phyloP scores from a whole-genome alignment of 768 basidiomycete genomes.

The Rhodosporidiobolus odoratus region DNA sequence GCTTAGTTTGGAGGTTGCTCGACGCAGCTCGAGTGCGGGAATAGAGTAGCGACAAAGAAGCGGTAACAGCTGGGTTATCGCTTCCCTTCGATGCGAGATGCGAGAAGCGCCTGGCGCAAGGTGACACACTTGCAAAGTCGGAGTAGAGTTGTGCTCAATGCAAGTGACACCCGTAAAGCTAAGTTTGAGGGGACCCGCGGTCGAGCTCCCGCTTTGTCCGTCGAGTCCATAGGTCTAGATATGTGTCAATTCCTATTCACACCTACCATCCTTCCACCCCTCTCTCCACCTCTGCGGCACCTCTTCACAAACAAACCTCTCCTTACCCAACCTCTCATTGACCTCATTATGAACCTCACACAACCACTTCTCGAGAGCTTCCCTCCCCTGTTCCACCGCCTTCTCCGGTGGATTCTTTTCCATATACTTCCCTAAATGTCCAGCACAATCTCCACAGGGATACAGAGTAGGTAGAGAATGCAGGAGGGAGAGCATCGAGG shows the following conservation, averaged over 20 bases:
- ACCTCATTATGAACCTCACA: slow-evolving; percentile 91
- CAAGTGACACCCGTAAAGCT: too few species aligned
- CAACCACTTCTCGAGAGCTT: slow-evolving; percentile 56
- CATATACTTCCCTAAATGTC: slow-evolving; percentile 70
- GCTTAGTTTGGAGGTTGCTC: not conserved
- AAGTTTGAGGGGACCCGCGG: too few species aligned
- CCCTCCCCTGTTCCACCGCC: slow-evolving; percentile 10
- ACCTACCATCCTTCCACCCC: slow-evolving; percentile 78
- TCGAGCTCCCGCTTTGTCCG: too few species aligned
- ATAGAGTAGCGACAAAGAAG: not conserved
- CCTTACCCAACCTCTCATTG: slow-evolving; percentile 78
- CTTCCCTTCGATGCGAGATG: too few species aligned
- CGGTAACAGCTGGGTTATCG: too few species aligned
- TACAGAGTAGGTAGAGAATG: slow-evolving; percentile 70
- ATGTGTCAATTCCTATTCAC: slow-evolving; percentile 62
- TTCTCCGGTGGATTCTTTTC: slow-evolving; percentile 61
- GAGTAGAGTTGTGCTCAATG: too few species aligned
- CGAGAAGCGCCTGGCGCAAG: too few species aligned
- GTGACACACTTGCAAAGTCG: too few species aligned
- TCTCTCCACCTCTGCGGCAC: slow-evolving; percentile 88
- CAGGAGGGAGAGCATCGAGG: slow-evolving; percentile 76
- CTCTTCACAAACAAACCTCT: slow-evolving; percentile 70
- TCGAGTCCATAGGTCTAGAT: too few species aligned
- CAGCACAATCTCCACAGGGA: slow-evolving; percentile 79
- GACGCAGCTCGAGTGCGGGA: too few species aligned